Evolutionary conservation across 2,329 filamentous ascomycete species (phyloP).

Genomic region (Aspergillus bombycis): DNA sequence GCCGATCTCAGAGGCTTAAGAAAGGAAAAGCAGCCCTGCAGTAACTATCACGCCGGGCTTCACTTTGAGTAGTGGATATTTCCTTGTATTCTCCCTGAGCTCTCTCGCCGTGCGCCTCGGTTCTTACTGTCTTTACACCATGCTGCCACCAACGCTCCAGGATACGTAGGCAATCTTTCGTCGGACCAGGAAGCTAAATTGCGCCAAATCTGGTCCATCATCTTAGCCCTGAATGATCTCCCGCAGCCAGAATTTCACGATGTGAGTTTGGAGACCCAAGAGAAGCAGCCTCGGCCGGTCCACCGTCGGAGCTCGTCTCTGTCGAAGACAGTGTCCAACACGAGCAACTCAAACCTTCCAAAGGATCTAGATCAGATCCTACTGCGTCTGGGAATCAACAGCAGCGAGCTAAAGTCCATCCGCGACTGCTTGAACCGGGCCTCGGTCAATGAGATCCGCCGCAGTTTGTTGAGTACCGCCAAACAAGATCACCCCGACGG

Average conservation of each 20-base stretch:
- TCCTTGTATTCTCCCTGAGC: neutral
- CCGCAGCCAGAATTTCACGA: neutral
- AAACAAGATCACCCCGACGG: neutral
- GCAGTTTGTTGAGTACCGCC: neutral
- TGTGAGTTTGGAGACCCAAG: neutral
- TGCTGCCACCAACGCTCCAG: neutral
- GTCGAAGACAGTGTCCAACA: neutral
- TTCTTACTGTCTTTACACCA: neutral
- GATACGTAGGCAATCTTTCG: neutral
- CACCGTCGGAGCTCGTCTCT: neutral
- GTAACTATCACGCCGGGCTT: neutral
- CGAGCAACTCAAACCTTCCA: neutral
- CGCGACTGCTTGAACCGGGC: neutral
- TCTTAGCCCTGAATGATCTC: neutral
- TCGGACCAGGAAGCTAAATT: neutral
- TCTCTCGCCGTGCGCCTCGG: too few species aligned
- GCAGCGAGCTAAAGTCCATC: neutral
- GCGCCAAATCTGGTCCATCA: neutral
- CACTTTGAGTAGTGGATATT: neutral
- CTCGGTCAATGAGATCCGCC: neutral
- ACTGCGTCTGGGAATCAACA: neutral
- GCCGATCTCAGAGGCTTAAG: too few species aligned
- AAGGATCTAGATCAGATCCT: neutral
- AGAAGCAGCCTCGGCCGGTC: neutral
- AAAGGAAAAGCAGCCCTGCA: neutral